These are phyloP conservation scores for Tetracladium marchalianum DNA, from an alignment of 495 filamentous ascomycete species.

Conservation along the genomic window DNA sequence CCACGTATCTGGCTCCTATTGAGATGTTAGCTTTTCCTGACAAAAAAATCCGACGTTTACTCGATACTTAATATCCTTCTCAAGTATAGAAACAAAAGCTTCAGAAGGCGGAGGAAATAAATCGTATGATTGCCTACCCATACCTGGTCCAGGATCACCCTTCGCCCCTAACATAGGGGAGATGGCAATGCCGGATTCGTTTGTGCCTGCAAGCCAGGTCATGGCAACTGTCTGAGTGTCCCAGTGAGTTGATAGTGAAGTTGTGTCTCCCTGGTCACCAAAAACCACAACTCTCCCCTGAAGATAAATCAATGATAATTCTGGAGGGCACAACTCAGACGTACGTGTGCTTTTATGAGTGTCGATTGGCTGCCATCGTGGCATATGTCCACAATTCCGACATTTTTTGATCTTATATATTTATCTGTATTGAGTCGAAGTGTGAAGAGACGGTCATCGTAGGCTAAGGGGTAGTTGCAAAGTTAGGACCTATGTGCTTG, in stretches of 20 bases:
- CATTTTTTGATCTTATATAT: neutral
- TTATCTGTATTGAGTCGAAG: constrained; percentile 1
- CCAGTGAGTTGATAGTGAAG: constrained; percentile 5
- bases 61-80: no score
- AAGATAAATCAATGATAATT: no score
- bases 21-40: neutral
- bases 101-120: no score
- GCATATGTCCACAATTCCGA: no score
- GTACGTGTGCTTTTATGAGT: neutral
- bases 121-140: no score
- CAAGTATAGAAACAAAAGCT: no score
- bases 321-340: no score
- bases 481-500: no score
- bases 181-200: constrained; percentile 1
- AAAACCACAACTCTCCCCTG: neutral
- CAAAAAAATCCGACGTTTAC: neutral
- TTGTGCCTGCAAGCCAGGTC: constrained; percentile 10
- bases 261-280: constrained; percentile 3
- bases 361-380: neutral
- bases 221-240: neutral
- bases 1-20: neutral
- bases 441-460: constrained; percentile 1
- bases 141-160: no score
- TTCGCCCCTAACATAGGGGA: neutral
- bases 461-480: neutral